Evolutionary conservation across 306 rosid genomes (phyloP).

Genomic region (Pyrus bretschneideri): DNA sequence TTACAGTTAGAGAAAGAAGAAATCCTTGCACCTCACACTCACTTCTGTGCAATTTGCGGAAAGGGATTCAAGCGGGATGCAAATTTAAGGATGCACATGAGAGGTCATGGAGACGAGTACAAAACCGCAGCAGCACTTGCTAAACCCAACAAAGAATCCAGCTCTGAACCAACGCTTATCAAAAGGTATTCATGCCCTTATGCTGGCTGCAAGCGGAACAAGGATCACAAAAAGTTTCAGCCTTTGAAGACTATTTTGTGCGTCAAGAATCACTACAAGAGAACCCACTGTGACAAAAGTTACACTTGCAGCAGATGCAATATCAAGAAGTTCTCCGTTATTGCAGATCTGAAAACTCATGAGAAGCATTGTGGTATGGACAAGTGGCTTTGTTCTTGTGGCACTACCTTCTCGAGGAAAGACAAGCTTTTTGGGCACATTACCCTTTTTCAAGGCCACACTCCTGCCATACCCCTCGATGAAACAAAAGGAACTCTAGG

Average conservation of each 20-base stretch:
- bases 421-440: conserved; percentile 99
- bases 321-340: conserved; percentile 87
- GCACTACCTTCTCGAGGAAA: conserved; percentile 99
- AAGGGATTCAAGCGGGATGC: conserved; percentile 99
- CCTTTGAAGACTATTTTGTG: conserved; percentile 93
- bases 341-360: conserved; percentile 97
- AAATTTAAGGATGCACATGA: conserved; percentile 96
- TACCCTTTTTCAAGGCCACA: conserved; percentile 95
- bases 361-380: conserved; percentile 99
- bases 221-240: conserved; percentile 87
- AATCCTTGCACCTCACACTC: conserved; percentile 97
- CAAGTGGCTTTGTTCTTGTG: conserved; percentile 98
- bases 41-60: conserved; percentile 93
- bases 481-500: conserved; percentile 42
- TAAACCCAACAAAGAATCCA: conserved; percentile 66
- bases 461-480: conserved; percentile 85
- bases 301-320: conserved; percentile 92
- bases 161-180: conserved; percentile 55
- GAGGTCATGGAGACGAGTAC: conserved; percentile 97
- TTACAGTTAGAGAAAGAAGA: conserved; percentile 91
- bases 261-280: conserved; percentile 97
- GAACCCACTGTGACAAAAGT: conserved; percentile 98
- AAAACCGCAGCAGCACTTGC: conserved; percentile 99
- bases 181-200: conserved; percentile 97
- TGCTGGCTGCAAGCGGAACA: conserved; percentile 92